These are phyloP conservation scores for Ophiostoma piceae DNA, from an alignment of 2,329 filamentous ascomycete genomes.

Conservation along the genomic window DNA sequence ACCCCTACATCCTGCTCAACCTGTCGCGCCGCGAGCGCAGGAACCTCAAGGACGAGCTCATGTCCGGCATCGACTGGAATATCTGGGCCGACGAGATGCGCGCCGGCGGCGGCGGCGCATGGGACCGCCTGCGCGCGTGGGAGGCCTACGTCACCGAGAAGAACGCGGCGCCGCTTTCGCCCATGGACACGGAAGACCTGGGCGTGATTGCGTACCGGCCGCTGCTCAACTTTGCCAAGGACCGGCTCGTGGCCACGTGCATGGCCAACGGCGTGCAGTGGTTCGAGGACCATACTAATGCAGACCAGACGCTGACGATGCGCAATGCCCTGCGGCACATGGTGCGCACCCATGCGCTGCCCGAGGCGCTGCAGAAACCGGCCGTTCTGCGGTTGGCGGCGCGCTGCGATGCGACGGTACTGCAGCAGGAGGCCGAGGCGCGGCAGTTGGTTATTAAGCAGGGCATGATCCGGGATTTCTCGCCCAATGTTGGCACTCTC, in stretches of 20 bases:
- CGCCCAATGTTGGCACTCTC: constrained; percentile 45
- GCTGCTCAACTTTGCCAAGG: constrained; percentile 65
- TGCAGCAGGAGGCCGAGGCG: constrained; percentile 47
- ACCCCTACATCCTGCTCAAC: constrained; percentile 39
- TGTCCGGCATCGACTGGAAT: constrained; percentile 29
- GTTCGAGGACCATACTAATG: constrained; percentile 83
- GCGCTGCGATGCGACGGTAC: constrained; percentile 43
- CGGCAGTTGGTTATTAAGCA: constrained; percentile 48
- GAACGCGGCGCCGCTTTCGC: constrained; percentile 23
- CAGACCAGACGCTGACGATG: constrained; percentile 66
- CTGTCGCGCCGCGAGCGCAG: constrained; percentile 28
- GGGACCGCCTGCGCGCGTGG: neutral
- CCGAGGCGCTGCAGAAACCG: constrained; percentile 61
- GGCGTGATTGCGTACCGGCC: constrained; percentile 65
- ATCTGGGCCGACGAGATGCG: constrained; percentile 25
- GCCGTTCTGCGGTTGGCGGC: constrained; percentile 58
- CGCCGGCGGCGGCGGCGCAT: constrained; percentile 23
- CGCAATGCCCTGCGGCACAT: constrained; percentile 77
- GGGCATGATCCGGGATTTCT: constrained; percentile 43
- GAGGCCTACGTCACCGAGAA: neutral
- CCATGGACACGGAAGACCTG: constrained; percentile 50
- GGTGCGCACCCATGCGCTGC: constrained; percentile 52
- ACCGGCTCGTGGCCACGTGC: constrained; percentile 69
- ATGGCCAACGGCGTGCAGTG: constrained; percentile 61
- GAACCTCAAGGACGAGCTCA: constrained; percentile 25